A percentile compares a stretch with the other conserved stretches of the same genome.
Evolutionary conservation across 2,329 filamentous ascomycete species (phyloP).

Genomic region (Pseudogymnoascus sp.): DNA sequence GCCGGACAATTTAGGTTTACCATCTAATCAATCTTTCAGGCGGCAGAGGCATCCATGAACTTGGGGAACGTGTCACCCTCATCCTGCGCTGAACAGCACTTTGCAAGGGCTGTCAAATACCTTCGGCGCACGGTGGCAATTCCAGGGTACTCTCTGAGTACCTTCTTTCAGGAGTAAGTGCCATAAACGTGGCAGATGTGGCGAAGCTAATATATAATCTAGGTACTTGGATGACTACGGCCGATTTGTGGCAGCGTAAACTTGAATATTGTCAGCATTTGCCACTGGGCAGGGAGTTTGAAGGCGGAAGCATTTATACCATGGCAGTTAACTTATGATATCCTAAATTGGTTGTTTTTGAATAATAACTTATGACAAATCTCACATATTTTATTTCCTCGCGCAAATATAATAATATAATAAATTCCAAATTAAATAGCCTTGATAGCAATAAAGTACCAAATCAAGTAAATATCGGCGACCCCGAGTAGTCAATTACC

Average conservation of each 20-base stretch:
- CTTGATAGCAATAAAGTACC: neutral
- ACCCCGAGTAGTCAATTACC: neutral
- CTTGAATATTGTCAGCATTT: neutral
- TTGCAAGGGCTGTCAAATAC: constrained; percentile 38
- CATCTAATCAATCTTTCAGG: constrained; percentile 25
- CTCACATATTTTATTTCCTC: neutral
- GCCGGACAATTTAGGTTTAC: neutral
- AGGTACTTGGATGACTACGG: constrained; percentile 40
- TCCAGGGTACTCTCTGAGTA: constrained; percentile 34
- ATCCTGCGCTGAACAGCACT: constrained; percentile 36
- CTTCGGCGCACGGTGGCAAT: constrained; percentile 36
- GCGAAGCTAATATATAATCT: neutral
- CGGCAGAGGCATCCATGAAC: constrained; percentile 45
- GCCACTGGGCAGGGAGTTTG: neutral
- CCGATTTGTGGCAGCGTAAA: constrained; percentile 15
- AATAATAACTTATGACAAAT: neutral
- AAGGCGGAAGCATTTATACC: neutral
- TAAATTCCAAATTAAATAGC: neutral
- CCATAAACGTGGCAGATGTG: neutral
- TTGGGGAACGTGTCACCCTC: constrained; percentile 41
- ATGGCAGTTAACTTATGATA: neutral
- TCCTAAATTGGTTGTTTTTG: neutral
- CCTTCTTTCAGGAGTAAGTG: constrained; percentile 39
- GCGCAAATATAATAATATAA: neutral
- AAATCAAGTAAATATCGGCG: neutral